phyloP scores from a whole-genome alignment of 345 rosid species.

The Linum tenue region DNA sequence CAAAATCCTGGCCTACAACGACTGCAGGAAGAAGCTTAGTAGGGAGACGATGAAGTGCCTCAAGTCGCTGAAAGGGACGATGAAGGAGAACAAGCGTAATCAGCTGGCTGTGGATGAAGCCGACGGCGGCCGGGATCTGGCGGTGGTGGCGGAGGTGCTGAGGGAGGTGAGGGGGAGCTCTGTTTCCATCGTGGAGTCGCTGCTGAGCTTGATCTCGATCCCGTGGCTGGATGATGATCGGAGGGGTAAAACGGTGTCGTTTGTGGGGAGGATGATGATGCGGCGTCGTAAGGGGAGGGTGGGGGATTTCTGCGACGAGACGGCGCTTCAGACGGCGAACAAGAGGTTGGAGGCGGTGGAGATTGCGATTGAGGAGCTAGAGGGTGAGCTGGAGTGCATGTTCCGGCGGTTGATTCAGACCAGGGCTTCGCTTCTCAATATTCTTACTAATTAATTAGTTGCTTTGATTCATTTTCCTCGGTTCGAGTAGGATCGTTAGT shows the following conservation, averaged over 20 bases:
- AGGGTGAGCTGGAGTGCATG: constrained; percentile 55
- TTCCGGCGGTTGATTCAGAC: constrained; percentile 67
- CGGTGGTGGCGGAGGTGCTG: constrained; percentile 42
- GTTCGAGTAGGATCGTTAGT: no score
- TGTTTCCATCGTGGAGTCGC: constrained; percentile 47
- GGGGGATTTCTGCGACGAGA: constrained; percentile 38
- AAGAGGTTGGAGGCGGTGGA: constrained; percentile 68
- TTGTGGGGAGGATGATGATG: constrained; percentile 28
- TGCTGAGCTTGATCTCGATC: constrained; percentile 46
- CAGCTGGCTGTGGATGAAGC: not conserved
- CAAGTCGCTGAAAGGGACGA: constrained; percentile 37
- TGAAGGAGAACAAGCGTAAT: constrained; percentile 8
- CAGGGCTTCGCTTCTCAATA: constrained; percentile 70
- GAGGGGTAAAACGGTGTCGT: constrained; percentile 21
- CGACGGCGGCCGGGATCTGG: constrained; percentile 22
- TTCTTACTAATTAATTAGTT: constrained; percentile 35
- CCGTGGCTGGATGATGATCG: constrained; percentile 57
- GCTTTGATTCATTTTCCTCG: no score
- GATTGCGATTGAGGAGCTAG: constrained; percentile 58
- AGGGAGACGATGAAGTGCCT: constrained; percentile 59
- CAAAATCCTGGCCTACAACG: constrained; percentile 43
- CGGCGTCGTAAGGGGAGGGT: constrained; percentile 18
- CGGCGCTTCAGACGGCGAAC: constrained; percentile 45
- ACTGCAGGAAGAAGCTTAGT: constrained; percentile 47
- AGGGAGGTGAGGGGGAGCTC: constrained; percentile 48